phyloP scores from a whole-genome alignment of 257 asterid species.

The Solanum habrochaites region DNA sequence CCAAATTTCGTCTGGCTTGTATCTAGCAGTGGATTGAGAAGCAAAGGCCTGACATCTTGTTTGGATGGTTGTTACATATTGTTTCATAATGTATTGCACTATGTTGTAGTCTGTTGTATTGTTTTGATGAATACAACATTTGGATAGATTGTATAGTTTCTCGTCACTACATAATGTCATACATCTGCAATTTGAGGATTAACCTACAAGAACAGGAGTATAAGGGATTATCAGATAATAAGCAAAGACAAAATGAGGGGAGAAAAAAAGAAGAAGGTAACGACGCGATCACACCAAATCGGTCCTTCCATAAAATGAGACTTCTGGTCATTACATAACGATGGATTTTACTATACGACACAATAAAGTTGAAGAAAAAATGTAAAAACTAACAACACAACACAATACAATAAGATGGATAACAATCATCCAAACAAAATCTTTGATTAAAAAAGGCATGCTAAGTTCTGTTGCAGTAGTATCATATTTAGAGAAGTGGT shows the following conservation, averaged over 20 bases:
- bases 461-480: neutral
- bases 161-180: neutral
- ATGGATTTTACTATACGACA: no score
- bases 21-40: conserved; percentile 35
- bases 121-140: neutral
- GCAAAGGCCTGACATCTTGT: neutral
- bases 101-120: neutral
- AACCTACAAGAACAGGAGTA: neutral
- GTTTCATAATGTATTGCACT: neutral
- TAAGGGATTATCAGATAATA: no score
- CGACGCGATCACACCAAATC: no score
- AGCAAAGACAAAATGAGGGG: no score
- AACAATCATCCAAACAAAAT: neutral
- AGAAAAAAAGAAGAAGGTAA: no score
- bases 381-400: neutral
- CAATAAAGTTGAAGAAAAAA: no score
- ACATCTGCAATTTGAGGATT: neutral
- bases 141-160: neutral
- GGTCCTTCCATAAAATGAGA: no score
- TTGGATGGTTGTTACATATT: neutral
- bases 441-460: neutral
- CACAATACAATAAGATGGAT: neutral
- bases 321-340: no score
- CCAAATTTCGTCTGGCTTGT: conserved; percentile 22
- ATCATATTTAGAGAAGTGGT: neutral